Conservation (phyloP, 2,329 filamentous ascomycete genomes). For the Paraphaeosphaeria minitans region DNA sequence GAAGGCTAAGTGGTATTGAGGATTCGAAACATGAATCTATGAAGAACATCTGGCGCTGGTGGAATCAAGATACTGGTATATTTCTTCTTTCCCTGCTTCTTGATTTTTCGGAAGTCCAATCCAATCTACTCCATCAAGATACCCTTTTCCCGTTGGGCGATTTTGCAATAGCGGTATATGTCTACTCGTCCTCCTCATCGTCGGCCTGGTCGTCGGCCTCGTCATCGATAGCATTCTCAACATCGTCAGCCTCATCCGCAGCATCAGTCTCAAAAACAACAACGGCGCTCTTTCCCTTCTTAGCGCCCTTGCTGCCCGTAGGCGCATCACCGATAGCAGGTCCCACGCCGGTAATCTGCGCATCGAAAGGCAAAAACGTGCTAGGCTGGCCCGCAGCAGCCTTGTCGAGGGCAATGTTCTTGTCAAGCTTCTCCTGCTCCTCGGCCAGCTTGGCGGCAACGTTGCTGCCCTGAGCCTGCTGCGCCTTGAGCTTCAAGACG, state of each 20-base stretch:
- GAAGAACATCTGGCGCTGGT: not conserved
- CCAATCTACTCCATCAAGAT: not conserved
- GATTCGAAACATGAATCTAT: not conserved
- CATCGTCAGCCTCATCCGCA: not conserved
- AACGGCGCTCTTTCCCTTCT: not conserved
- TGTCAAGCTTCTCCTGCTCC: constrained; percentile 60
- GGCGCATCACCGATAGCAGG: constrained; percentile 3
- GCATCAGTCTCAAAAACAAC: not conserved
- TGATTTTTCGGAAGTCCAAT: not conserved
- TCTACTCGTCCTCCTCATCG: not conserved
- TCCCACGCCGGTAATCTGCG: constrained; percentile 28
- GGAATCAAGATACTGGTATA: not conserved
- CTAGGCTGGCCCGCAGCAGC: constrained; percentile 55
- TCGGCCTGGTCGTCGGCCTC: not conserved
- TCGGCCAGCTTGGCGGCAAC: constrained; percentile 52
- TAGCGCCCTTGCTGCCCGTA: not conserved
- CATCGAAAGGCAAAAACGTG: constrained; percentile 36
- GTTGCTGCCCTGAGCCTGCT: constrained; percentile 59
- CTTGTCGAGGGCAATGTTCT: constrained; percentile 57
- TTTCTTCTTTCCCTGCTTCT: not conserved
- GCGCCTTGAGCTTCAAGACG: constrained; percentile 57
- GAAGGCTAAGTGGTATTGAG: not conserved
- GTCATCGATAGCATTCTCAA: no score
- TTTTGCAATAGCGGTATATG: not conserved
- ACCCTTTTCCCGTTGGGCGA: no score